Conservation (phyloP, 176 grass and related monocot species). For the Oryza brachyantha region DNA sequence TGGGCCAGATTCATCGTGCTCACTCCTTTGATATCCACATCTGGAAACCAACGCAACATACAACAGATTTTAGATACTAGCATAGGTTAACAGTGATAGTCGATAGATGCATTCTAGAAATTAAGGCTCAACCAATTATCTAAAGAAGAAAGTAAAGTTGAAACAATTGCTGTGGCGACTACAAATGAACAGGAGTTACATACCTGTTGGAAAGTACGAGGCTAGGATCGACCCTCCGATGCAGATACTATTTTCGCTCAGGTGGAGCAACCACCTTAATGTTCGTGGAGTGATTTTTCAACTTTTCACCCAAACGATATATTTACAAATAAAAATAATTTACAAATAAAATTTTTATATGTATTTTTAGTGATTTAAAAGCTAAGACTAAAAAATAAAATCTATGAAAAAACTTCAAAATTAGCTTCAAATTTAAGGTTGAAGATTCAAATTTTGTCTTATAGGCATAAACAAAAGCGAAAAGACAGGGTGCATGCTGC, state of each 20-base stretch:
- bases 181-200: not conserved
- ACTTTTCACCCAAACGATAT: too few species aligned
- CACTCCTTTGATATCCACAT: conserved; percentile 85
- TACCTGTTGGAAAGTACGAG: conserved; percentile 83
- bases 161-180: not conserved
- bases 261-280: conserved; percentile 68
- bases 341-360: too few species aligned
- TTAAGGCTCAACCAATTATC: too few species aligned
- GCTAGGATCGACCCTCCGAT: conserved; percentile 75
- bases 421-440: too few species aligned
- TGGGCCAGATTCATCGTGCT: conserved; percentile 66
- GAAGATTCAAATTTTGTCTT: too few species aligned
- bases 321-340: too few species aligned
- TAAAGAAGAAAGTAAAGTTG: not conserved
- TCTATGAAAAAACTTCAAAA: too few species aligned
- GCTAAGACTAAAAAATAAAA: too few species aligned
- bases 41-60: conserved; percentile 20
- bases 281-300: too few species aligned
- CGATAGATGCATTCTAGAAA: not conserved
- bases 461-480: too few species aligned
- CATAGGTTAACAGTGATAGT: not conserved
- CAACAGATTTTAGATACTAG: conserved; percentile 10
- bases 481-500: too few species aligned
- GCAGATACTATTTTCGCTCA: conserved; percentile 77
- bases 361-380: too few species aligned